Percentiles rank a stretch among this genome's conserved stretches.
Evolutionary conservation across 2,329 filamentous ascomycete genomes (phyloP).

Genomic region (Ceratocystis smalleyi): DNA sequence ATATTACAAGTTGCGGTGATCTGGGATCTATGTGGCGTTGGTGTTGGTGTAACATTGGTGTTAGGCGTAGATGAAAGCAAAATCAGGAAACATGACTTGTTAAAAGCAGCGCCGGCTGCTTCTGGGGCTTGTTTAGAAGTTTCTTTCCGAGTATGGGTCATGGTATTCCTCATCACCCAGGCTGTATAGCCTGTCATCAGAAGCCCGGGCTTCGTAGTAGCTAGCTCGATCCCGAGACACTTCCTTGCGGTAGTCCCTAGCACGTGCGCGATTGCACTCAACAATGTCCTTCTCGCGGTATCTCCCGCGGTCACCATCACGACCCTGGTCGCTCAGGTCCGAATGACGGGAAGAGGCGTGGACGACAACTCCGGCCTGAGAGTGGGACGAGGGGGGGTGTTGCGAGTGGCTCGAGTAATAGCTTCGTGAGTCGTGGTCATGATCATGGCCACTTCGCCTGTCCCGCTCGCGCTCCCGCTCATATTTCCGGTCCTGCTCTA

Average conservation of each 20-base stretch:
- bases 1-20: not conserved
- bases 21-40: not conserved
- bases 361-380: not conserved
- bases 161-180: slow-evolving; percentile 9
- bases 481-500: not conserved
- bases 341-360: slow-evolving; percentile 1
- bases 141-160: slow-evolving; percentile 9
- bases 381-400: not conserved
- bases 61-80: not conserved
- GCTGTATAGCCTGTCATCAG: slow-evolving; percentile 10
- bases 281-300: slow-evolving; percentile 9
- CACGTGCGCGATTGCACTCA: slow-evolving; percentile 8
- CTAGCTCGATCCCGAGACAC: slow-evolving; percentile 8
- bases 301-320: slow-evolving; percentile 7
- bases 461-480: slow-evolving; percentile 6
- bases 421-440: not conserved
- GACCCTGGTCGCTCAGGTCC: not conserved
- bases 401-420: slow-evolving; percentile 7
- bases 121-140: slow-evolving; percentile 5
- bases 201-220: slow-evolving; percentile 13
- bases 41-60: not conserved
- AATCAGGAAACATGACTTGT: not conserved
- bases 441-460: not conserved
- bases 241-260: slow-evolving; percentile 15
- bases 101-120: not conserved